Evolutionary conservation across 2,329 filamentous ascomycete genomes (phyloP).

Genomic region (Didymella sp.): DNA sequence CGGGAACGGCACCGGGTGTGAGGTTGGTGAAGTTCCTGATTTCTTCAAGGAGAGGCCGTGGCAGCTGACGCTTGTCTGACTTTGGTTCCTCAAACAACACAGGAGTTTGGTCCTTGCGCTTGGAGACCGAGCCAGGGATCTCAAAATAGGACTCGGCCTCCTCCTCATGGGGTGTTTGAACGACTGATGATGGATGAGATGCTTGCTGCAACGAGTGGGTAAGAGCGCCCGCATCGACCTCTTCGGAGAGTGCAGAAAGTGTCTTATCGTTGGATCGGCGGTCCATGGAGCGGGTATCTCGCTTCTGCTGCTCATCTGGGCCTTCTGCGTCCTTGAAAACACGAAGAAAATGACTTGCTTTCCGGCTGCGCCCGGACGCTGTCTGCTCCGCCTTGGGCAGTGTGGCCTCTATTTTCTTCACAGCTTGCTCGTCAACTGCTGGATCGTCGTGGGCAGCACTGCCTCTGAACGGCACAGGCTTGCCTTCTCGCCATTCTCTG

Average conservation of each 20-base stretch:
- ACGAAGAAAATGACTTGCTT: conserved; percentile 70
- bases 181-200: conserved; percentile 35
- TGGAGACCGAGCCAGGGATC: conserved; percentile 15
- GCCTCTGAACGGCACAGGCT: conserved; percentile 53
- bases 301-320: conserved; percentile 59
- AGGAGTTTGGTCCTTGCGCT: conserved; percentile 11
- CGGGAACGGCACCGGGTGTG: conserved; percentile 55
- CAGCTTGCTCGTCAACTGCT: conserved; percentile 58
- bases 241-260: conserved; percentile 34
- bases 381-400: conserved; percentile 63
- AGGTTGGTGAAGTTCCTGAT: conserved; percentile 63
- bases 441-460: conserved; percentile 48
- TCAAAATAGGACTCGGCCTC: conserved; percentile 40
- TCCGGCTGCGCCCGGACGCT: conserved; percentile 65
- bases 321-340: conserved; percentile 69
- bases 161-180: conserved; percentile 34
- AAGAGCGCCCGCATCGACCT: conserved; percentile 26
- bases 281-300: conserved; percentile 54
- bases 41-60: conserved; percentile 61
- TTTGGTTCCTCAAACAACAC: conserved; percentile 6
- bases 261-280: conserved; percentile 44
- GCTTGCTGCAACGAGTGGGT: conserved; percentile 29
- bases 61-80: conserved; percentile 45
- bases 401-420: conserved; percentile 70
- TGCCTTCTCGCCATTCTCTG: conserved; percentile 58